These are phyloP conservation scores for Moesziomyces sp. DNA, from an alignment of 1,284 basidiomycete genomes.

Conservation along the genomic window DNA sequence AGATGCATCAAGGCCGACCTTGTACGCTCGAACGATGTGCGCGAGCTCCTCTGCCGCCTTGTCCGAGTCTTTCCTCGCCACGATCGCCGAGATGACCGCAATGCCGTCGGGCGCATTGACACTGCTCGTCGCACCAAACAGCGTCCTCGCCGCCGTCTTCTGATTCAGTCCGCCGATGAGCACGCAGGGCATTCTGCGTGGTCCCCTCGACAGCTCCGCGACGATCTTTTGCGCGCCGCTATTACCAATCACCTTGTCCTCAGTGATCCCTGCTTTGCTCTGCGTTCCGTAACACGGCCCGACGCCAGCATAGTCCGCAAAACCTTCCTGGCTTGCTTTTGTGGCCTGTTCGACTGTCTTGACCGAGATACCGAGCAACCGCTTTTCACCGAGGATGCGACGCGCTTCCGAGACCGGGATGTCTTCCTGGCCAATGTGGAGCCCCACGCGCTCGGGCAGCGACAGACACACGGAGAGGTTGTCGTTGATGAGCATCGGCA, in stretches of 20 bases:
- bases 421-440: conserved; percentile 92
- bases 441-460: conserved; percentile 74
- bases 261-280: conserved; percentile 65
- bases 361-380: conserved; percentile 85
- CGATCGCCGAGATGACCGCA: conserved; percentile 90
- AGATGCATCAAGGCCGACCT: conserved; percentile 38
- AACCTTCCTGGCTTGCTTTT: conserved; percentile 18
- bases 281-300: conserved; percentile 71
- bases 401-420: conserved; percentile 79
- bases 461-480: conserved; percentile 57
- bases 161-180: conserved; percentile 65
- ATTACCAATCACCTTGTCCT: conserved; percentile 58
- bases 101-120: conserved; percentile 72
- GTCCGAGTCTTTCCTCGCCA: conserved; percentile 76
- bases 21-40: conserved; percentile 66
- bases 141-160: conserved; percentile 55
- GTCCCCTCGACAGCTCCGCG: conserved; percentile 19
- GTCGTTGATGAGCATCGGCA: conserved; percentile 86
- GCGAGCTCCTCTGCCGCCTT: conserved; percentile 71
- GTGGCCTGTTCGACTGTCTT: conserved; percentile 71
- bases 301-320: conserved; percentile 85
- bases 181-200: conserved; percentile 55
- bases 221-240: conserved; percentile 52
- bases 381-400: conserved; percentile 73
- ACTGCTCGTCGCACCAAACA: conserved; percentile 51